Percentiles rank a stretch among this genome's conserved stretches.
phyloP scores from a whole-genome alignment of 2,329 filamentous ascomycete genomes.

The Stemphylium lycopersici region DNA sequence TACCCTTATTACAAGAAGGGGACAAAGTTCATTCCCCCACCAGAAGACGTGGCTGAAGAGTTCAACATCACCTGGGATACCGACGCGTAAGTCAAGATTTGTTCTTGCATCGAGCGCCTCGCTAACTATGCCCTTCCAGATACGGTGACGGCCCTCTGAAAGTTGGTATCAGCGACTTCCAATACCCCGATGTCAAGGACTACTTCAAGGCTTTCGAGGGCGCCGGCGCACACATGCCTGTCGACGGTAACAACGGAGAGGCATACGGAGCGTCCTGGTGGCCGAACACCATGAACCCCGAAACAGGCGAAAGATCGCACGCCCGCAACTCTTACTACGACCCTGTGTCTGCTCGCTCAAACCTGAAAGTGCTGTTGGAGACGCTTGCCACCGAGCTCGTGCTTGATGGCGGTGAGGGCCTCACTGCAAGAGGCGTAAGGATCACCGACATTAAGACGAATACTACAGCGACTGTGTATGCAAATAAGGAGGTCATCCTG shows the following conservation, averaged over 20 bases:
- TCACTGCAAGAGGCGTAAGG: constrained; percentile 34
- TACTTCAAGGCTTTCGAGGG: constrained; percentile 33
- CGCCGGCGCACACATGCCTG: constrained; percentile 25
- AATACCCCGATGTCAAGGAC: constrained; percentile 34
- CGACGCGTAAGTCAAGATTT: constrained; percentile 18
- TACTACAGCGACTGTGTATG: constrained; percentile 27
- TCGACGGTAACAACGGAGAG: constrained; percentile 34
- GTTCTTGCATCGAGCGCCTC: background rate
- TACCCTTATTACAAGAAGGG: constrained; percentile 40
- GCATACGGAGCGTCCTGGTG: constrained; percentile 46
- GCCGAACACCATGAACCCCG: constrained; percentile 43
- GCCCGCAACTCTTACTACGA: constrained; percentile 43
- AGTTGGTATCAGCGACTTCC: constrained; percentile 34
- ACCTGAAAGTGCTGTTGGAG: constrained; percentile 36
- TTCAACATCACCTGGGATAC: constrained; percentile 35
- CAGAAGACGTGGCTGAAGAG: constrained; percentile 18
- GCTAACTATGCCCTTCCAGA: constrained; percentile 8
- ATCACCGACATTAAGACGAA: constrained; percentile 26
- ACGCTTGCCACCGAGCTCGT: constrained; percentile 30
- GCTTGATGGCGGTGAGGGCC: constrained; percentile 27
- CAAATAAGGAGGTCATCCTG: constrained; percentile 61
- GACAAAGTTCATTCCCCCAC: constrained; percentile 32
- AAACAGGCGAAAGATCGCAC: constrained; percentile 38
- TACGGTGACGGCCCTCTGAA: constrained; percentile 38
- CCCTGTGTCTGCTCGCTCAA: constrained; percentile 33